Evolutionary conservation across 169 alveolate genomes (phyloP), one percentile per base, ranked within the genome.

Genomic region (Eimeria tenella): DNA sequence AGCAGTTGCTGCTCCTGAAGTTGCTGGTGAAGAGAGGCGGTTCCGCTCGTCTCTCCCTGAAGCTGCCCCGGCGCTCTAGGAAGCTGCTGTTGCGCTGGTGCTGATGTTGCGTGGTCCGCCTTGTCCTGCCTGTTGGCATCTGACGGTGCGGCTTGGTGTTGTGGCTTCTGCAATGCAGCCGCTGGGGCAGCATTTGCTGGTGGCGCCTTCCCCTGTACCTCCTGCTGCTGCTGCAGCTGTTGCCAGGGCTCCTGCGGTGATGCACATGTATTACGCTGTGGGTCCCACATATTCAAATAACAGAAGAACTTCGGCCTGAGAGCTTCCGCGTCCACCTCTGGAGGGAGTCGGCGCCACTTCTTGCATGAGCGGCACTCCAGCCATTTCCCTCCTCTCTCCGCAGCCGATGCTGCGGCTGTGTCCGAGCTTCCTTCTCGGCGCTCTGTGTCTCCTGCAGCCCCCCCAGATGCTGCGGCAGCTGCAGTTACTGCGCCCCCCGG

Each of bases 231-330:
- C 87, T 74, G 94, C 55, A 58, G 92, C 70, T 86, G 89, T 65
- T 79, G 92, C 92, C 91, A 91, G 49, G 95, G 92, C 92, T 91
- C 95, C 86, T 91, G 95, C n/a, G 95, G 95, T 15, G 95, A 73
- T 8, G 90, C 49, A 62, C 94, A 90, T 52, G 68, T 50, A 21
- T 65, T 63, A 52, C 23, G 90, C 63, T 60, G 81, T 31, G 91
- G 83, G 62, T 79, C 71, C 95, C 95, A 91, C 68, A 65, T 60
- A 71, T 91, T 91, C 86, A 81, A 15, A 56, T 81, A 81, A 55
- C 95, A 91, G 73, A 60, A 91, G 86, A 79, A 91, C 5, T 86
- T 68, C 50, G 91, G 91, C 79, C 91, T 70, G 11, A 84, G 70
- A 11, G 91, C 91, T 77, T 84, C 91, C 2, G 91, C 91, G 52